phyloP scores from a whole-genome alignment of 2,329 filamentous ascomycete genomes.

The Aureobasidium namibiae region DNA sequence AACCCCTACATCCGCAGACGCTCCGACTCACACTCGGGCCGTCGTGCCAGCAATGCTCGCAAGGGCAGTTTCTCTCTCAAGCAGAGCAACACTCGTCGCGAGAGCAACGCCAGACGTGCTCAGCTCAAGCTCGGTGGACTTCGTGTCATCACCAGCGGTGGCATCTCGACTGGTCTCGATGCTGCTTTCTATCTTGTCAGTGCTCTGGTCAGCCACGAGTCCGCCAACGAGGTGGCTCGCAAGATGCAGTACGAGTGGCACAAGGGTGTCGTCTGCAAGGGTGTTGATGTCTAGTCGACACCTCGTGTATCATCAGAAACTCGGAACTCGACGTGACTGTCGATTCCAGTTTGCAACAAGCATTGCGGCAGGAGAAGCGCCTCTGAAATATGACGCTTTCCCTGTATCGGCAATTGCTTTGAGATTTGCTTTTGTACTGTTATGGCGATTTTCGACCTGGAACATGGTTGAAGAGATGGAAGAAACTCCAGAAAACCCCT shows the following conservation, averaged over 20 bases:
- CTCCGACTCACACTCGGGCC: constrained; percentile 25
- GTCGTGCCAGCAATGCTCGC: constrained; percentile 39
- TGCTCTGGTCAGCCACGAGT: constrained; percentile 69
- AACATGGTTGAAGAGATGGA: constrained; percentile 10
- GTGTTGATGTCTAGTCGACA: constrained; percentile 64
- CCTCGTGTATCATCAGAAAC: neutral
- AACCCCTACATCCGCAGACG: constrained; percentile 62
- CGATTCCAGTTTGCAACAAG: neutral
- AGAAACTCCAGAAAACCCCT: constrained; percentile 11
- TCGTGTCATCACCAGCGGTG: constrained; percentile 72
- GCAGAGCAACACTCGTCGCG: constrained; percentile 63
- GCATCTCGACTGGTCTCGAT: constrained; percentile 72
- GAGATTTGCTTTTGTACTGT: constrained; percentile 10
- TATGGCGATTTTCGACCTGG: constrained; percentile 1
- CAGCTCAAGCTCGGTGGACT: constrained; percentile 62
- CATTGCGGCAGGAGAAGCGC: neutral
- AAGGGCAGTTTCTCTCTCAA: constrained; percentile 82
- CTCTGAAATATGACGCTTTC: constrained; percentile 7
- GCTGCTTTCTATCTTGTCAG: constrained; percentile 78
- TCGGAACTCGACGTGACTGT: constrained; percentile 2
- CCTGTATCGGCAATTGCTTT: neutral
- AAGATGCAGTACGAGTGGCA: constrained; percentile 76
- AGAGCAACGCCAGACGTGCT: constrained; percentile 71
- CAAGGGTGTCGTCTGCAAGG: constrained; percentile 77
- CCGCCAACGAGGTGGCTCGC: constrained; percentile 66